Base-by-base conservation (phyloP, 768 basidiomycete genomes). In the Tricholoma flavovirens region DNA sequence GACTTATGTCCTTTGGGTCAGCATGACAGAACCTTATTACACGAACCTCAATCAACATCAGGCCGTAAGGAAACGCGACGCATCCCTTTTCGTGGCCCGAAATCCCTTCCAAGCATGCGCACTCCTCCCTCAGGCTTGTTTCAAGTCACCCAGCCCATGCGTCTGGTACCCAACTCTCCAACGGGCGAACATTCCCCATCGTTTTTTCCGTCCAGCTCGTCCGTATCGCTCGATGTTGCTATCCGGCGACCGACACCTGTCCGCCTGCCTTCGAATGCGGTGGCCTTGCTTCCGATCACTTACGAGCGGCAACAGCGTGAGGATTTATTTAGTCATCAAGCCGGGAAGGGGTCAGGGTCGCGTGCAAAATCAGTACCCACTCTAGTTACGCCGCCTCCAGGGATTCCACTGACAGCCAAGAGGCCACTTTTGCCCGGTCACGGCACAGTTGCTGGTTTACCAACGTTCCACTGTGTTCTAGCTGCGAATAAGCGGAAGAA, bases 401-500 rank as follows among this genome's bases (percentile, higher is more conserved):
- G 38, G 29, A 11, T 30, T 19, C 54, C 48, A 49, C 38, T 42
- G 11, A 42, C 29, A 42, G 12, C 26, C 40, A 36, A 22, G 1
- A 54, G 51, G 55, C 32, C 52, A 19, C 46, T 22, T 32, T 38
- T 33, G n/a, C 45, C 29, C n/a, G 49, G 49, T 8, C 49, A 30
- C 8, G n/a, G 5, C 14, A 14, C 10, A n/a, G 24, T 26, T 15
- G 17, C 42, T 9, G 33, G 42, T 24, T 14, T 49, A 17, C 32
- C 42, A 2, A 33, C 50, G 10, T 65, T 62, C 48, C 17, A 62
- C 15, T 57, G 58, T 49, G 32, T 61, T 15, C 42, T 67, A 33
- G 42, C 30, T 4, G 54, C 53, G 32, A 65, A 66, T 38, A 62
- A 61, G 38, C 56, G 45, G 24, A 64, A 49, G 38, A 61, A 67